Evolutionary conservation across 192 early-diverging fungal genomes (phyloP).

Genomic region (Gonapodya prolifera): DNA sequence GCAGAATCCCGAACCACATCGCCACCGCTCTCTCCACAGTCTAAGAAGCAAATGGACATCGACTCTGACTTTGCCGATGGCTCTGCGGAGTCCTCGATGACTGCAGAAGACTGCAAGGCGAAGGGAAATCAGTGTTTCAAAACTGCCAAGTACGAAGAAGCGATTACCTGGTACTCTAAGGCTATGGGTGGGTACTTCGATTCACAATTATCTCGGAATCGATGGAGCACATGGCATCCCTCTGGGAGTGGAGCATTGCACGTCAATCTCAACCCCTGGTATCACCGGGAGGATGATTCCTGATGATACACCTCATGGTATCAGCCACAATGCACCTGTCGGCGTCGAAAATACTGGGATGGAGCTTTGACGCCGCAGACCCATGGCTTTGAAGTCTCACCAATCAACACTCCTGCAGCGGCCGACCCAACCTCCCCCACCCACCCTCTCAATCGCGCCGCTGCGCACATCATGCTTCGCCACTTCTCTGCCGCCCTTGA

Average conservation of each 20-base stretch:
- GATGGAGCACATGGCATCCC: not conserved
- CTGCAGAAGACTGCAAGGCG: not conserved
- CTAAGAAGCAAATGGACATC: not conserved
- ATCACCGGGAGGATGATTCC: too few species aligned
- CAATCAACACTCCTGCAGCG: conserved; percentile 12
- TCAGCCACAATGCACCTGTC: too few species aligned
- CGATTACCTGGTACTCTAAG: conserved; percentile 54
- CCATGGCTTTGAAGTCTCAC: too few species aligned
- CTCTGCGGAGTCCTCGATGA: not conserved
- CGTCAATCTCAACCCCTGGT: too few species aligned
- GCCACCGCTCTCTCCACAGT: not conserved
- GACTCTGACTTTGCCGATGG: not conserved
- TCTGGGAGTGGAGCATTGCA: conserved; percentile 9
- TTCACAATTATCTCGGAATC: not conserved
- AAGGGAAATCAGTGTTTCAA: not conserved
- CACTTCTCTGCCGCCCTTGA: conserved; percentile 40
- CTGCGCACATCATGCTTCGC: conserved; percentile 57
- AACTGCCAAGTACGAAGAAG: conserved; percentile 31
- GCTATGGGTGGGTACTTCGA: conserved; percentile 45
- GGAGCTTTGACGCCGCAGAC: too few species aligned
- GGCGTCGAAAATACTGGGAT: too few species aligned
- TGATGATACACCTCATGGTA: too few species aligned
- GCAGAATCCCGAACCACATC: not conserved
- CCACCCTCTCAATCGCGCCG: conserved; percentile 66
- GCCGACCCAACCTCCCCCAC: conserved; percentile 44